These are phyloP conservation scores for Calocybe indica DNA, from an alignment of 768 basidiomycete genomes.

Conservation along the genomic window DNA sequence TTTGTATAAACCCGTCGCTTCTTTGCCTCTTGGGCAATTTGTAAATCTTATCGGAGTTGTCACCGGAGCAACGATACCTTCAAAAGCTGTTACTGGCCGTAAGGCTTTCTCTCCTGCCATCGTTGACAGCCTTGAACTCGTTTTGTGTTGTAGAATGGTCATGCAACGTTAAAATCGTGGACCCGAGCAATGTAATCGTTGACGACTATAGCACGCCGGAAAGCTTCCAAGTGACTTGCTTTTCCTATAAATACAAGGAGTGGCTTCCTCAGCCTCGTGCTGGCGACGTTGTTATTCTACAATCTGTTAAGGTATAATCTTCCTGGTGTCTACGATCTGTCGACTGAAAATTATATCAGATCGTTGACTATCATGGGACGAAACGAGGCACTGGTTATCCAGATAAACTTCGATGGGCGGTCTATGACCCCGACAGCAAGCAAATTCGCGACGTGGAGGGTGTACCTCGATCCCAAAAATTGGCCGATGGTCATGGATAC, in stretches of 20 bases:
- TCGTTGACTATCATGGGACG: constrained; percentile 20
- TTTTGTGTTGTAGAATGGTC: constrained; percentile 33
- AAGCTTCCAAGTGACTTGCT: constrained; percentile 41
- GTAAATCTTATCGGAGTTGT: constrained; percentile 20
- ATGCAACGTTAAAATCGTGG: constrained; percentile 40
- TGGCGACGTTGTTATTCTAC: constrained; percentile 50
- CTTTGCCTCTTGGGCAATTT: neutral
- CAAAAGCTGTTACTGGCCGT: constrained; percentile 18
- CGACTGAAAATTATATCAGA: constrained; percentile 17
- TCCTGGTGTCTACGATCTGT: neutral
- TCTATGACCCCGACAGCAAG: constrained; percentile 37
- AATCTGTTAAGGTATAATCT: constrained; percentile 39
- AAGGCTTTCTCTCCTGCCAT: neutral
- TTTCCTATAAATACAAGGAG: constrained; percentile 37
- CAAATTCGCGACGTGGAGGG: constrained; percentile 28
- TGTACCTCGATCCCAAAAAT: constrained; percentile 29
- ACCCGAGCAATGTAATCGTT: constrained; percentile 40
- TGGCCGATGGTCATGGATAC: constrained; percentile 31
- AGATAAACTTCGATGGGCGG: constrained; percentile 48
- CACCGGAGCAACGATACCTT: constrained; percentile 9
- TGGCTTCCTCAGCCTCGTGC: constrained; percentile 44
- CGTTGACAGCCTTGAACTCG: neutral
- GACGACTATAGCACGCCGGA: constrained; percentile 14
- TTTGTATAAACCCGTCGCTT: neutral
- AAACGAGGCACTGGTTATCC: constrained; percentile 37